Percentiles rank a stretch among this genome's conserved stretches.
Evolutionary conservation across 2,329 filamentous ascomycete genomes (phyloP).

Genomic region (Talaromyces sp.): DNA sequence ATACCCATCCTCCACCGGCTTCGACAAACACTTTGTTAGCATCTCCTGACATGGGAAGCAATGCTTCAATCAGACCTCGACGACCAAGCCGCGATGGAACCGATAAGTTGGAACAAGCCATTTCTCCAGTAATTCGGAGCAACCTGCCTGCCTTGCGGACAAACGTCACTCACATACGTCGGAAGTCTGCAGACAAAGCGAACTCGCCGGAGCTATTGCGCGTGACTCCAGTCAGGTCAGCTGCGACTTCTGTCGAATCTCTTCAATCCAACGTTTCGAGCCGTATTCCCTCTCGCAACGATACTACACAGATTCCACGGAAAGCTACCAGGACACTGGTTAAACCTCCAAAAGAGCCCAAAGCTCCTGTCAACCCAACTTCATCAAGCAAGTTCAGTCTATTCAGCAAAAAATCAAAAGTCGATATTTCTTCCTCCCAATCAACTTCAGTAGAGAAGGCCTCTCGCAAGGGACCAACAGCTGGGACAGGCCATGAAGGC

Average conservation of each 20-base stretch:
- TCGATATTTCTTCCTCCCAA: conserved; percentile 49
- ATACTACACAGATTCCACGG: conserved; percentile 30
- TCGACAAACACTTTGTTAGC: not conserved
- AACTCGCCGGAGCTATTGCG: conserved; percentile 32
- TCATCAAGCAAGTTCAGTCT: conserved; percentile 68
- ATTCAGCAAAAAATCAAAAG: conserved; percentile 71
- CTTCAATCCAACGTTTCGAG: conserved; percentile 33
- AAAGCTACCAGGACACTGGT: conserved; percentile 38
- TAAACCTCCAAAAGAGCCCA: conserved; percentile 28
- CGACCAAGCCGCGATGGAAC: conserved; percentile 69
- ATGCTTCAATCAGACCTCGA: conserved; percentile 46
- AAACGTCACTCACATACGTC: conserved; percentile 48
- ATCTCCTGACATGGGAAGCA: conserved; percentile 8
- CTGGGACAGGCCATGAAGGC: conserved; percentile 87
- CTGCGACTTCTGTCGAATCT: conserved; percentile 38
- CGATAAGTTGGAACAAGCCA: conserved; percentile 55
- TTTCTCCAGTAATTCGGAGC: conserved; percentile 56
- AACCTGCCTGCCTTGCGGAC: conserved; percentile 51
- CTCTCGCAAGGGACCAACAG: conserved; percentile 72
- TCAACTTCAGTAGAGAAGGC: conserved; percentile 58
- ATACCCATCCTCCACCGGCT: conserved; percentile 24
- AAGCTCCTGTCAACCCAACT: conserved; percentile 29
- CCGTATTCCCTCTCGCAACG: conserved; percentile 32
- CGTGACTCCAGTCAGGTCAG: conserved; percentile 31
- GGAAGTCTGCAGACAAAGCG: conserved; percentile 48